Conservation (phyloP, 306 rosid species). For the Vigna nakashimae region DNA sequence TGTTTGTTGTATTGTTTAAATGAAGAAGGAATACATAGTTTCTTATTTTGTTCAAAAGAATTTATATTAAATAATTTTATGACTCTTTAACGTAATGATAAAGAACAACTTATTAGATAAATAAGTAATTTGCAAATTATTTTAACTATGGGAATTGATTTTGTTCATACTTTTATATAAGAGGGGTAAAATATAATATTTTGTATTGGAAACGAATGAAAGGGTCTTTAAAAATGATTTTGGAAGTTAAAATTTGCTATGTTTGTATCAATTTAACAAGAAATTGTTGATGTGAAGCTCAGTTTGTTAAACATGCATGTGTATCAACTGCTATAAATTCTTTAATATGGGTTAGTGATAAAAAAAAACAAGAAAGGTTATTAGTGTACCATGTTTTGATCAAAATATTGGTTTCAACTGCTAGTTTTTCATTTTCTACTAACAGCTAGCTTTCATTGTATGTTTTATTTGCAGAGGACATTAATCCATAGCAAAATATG, state of each 20-base stretch:
- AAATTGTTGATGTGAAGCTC: no score
- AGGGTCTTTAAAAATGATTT: not conserved
- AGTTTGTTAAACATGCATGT: no score
- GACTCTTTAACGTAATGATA: not conserved
- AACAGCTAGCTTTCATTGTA: not conserved
- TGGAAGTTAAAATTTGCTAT: not conserved
- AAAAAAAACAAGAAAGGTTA: not conserved
- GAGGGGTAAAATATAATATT: not conserved
- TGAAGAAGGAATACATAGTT: not conserved
- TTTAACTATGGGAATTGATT: not conserved
- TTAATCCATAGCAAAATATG: not conserved
- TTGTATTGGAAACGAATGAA: not conserved
- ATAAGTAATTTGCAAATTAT: not conserved
- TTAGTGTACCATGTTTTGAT: not conserved
- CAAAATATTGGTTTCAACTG: not conserved
- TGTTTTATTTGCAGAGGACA: not conserved
- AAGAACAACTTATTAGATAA: not conserved
- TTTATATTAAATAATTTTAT: not conserved
- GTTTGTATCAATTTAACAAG: not conserved
- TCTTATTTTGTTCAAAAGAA: not conserved
- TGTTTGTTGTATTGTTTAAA: not conserved
- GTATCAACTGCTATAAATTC: no score
- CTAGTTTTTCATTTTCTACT: not conserved
- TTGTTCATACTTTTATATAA: not conserved
- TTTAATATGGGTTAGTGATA: no score